These are phyloP conservation scores for Eragrostis tef DNA, from an alignment of 202 grass and related monocot species.

Conservation along the genomic window DNA sequence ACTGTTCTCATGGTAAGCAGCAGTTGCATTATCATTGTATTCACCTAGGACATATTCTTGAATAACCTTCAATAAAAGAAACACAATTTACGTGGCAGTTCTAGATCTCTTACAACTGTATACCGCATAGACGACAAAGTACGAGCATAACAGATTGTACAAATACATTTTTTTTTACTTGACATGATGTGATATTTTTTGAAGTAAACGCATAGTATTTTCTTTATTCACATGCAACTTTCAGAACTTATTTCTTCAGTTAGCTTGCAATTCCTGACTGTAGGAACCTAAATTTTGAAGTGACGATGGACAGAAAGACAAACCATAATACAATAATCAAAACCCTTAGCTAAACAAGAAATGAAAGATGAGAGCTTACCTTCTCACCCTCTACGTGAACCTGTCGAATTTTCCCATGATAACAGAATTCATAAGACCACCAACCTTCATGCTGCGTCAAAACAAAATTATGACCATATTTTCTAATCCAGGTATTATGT, in stretches of 20 bases:
- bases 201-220: slow-evolving; percentile 12
- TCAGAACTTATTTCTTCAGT: slow-evolving; percentile 17
- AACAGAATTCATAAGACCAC: slow-evolving; percentile 98
- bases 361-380: slow-evolving; percentile 42
- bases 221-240: slow-evolving; percentile 7
- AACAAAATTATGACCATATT: slow-evolving; percentile 23
- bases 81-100: slow-evolving; percentile 6
- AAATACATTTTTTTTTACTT: not conserved
- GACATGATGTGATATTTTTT: slow-evolving; percentile 1
- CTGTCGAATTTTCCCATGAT: slow-evolving; percentile 73
- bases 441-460: slow-evolving; percentile 72
- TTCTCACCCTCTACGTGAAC: slow-evolving; percentile 75
- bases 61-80: slow-evolving; percentile 57
- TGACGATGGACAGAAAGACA: not conserved
- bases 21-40: slow-evolving; percentile 74
- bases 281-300: not conserved
- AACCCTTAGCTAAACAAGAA: not conserved
- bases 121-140: not conserved
- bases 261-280: slow-evolving; percentile 27
- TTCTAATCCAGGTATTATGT: slow-evolving; percentile 1
- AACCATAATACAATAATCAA: slow-evolving; percentile 24
- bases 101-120: slow-evolving; percentile 13
- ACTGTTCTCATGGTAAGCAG: slow-evolving; percentile 65
- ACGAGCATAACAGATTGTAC: slow-evolving; percentile 19
- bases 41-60: slow-evolving; percentile 95